Percentiles rank a stretch among this genome's conserved stretches.
These are phyloP conservation scores for Boechera retrofracta DNA, from an alignment of 345 rosid species.

Conservation along the genomic window DNA sequence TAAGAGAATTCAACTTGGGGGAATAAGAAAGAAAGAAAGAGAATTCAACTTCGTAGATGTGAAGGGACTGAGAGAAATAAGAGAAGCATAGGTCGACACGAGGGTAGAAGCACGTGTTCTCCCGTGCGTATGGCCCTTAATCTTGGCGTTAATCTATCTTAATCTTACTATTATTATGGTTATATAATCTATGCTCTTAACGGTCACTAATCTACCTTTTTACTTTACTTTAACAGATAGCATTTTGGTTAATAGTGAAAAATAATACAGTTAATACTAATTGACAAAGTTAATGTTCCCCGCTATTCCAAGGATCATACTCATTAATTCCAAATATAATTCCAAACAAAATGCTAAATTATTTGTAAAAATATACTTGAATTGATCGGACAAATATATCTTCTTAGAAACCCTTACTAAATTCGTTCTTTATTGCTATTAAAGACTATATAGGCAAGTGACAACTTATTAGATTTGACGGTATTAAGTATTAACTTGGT, in stretches of 20 bases:
- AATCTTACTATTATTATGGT: constrained; percentile 10
- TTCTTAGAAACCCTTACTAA: not conserved
- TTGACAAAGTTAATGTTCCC: not conserved
- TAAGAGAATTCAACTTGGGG: not conserved
- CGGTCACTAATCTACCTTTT: constrained; percentile 13
- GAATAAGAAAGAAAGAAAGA: not conserved
- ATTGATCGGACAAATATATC: not conserved
- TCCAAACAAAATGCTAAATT: not conserved
- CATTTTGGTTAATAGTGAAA: not conserved
- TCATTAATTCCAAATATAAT: not conserved
- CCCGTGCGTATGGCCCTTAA: constrained; percentile 45
- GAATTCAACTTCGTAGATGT: constrained; percentile 36
- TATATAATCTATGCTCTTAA: constrained; percentile 34
- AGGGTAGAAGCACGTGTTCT: constrained; percentile 32
- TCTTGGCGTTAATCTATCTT: constrained; percentile 43
- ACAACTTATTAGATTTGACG: not conserved
- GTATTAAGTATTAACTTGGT: constrained; percentile 5
- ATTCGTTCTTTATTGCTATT: not conserved
- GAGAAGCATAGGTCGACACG: constrained; percentile 38
- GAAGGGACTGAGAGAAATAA: constrained; percentile 36
- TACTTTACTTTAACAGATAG: not conserved
- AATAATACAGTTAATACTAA: not conserved
- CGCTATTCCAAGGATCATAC: not conserved
- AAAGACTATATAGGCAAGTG: not conserved
- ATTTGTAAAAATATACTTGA: not conserved